Evolutionary conservation across 306 rosid species (phyloP).

Genomic region (Sechiopsis laciniata): DNA sequence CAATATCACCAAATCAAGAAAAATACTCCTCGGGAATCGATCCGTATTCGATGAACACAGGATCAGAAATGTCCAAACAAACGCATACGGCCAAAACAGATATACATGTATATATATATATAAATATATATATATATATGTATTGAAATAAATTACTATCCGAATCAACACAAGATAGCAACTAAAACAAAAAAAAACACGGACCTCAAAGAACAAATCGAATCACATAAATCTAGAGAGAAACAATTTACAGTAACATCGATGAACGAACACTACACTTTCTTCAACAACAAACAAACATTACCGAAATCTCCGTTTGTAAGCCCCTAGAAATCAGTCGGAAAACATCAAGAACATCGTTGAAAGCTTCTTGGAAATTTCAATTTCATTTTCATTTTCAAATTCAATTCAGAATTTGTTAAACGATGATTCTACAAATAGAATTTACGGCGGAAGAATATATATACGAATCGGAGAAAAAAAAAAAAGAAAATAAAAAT

Average conservation of each 20-base stretch:
- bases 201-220: not conserved
- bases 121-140: not conserved
- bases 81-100: not conserved
- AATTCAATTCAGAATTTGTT: not conserved
- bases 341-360: not conserved
- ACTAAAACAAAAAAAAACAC: not conserved
- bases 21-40: not conserved
- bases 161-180: constrained; percentile 17
- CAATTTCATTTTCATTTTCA: not conserved
- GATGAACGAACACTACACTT: not conserved
- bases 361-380: constrained; percentile 5
- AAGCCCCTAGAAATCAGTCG: not conserved
- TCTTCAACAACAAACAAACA: constrained; percentile 2
- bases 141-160: not conserved
- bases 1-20: not conserved
- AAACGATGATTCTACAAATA: constrained; percentile 4
- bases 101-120: not conserved
- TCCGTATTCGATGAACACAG: not conserved
- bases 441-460: constrained; percentile 22
- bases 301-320: constrained; percentile 10
- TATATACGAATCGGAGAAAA: constrained; percentile 1
- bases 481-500: not conserved
- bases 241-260: not conserved
- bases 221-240: not conserved
- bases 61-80: not conserved